Evolutionary conservation across 495 filamentous ascomycete species (phyloP).

Genomic region (Xylaria telfairii): DNA sequence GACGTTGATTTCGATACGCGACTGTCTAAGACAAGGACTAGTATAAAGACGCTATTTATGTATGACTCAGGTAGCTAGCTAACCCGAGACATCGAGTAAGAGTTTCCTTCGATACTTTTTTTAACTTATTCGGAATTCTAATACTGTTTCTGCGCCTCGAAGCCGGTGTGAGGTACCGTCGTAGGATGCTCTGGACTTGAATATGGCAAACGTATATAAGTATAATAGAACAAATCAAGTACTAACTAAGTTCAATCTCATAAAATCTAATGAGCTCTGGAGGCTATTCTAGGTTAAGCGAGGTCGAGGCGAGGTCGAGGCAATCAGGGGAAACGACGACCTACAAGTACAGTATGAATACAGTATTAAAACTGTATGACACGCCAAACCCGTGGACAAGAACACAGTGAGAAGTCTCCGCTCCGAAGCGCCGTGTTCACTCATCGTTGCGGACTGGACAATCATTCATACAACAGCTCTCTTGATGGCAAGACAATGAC

Average conservation of each 20-base stretch:
- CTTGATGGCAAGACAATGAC: slow-evolving; percentile 40
- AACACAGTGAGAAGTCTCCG: slow-evolving; percentile 6
- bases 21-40: not conserved
- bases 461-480: slow-evolving; percentile 5
- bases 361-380: slow-evolving; percentile 31
- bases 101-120: not conserved
- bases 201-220: no score
- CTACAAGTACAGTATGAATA: slow-evolving; percentile 14
- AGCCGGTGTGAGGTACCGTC: no score
- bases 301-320: not conserved
- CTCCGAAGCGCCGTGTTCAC: slow-evolving; percentile 12
- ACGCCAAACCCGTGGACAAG: not conserved
- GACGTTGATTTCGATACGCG: not conserved
- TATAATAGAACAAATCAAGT: no score
- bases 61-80: not conserved
- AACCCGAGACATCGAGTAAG: not conserved
- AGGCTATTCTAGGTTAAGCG: not conserved
- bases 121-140: no score
- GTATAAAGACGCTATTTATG: not conserved
- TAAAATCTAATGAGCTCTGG: not conserved
- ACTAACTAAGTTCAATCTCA: no score
- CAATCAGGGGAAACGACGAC: not conserved
- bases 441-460: not conserved
- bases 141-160: no score
- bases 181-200: no score